Percentiles rank a stretch among this genome's conserved stretches.
Conservation (phyloP, 257 asterid genomes). For the Ilex asprella region DNA sequence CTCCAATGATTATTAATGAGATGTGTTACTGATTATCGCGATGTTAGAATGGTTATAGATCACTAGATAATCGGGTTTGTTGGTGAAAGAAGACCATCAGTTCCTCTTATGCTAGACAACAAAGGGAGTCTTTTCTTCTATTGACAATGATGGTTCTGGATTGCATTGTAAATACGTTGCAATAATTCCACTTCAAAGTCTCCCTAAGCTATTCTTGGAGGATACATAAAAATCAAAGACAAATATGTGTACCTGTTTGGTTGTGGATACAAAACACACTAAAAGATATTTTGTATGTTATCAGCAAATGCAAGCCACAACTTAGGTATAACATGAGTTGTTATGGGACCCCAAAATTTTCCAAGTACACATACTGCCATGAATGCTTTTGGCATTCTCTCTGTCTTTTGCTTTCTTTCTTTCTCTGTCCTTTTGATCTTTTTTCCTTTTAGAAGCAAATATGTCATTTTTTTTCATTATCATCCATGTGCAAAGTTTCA, state of each 20-base stretch:
- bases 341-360: constrained; percentile 27
- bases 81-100: too few relatives aligned
- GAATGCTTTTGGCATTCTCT: constrained; percentile 34
- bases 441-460: constrained; percentile 14
- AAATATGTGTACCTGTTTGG: constrained; percentile 23
- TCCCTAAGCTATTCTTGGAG: constrained; percentile 8
- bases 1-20: background rate
- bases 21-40: background rate
- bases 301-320: constrained; percentile 39
- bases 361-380: constrained; percentile 29
- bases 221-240: constrained; percentile 4
- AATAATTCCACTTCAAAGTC: background rate
- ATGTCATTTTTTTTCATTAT: constrained; percentile 8
- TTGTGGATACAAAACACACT: constrained; percentile 17
- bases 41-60: too few relatives aligned
- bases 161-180: too few relatives aligned
- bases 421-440: constrained; percentile 1
- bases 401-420: constrained; percentile 19
- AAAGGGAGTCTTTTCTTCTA: background rate
- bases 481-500: constrained; percentile 11
- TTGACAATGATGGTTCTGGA: constrained; percentile 7
- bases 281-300: constrained; percentile 28
- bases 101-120: too few relatives aligned
- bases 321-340: constrained; percentile 17
- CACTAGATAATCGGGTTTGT: too few relatives aligned